Evolutionary conservation across 2,329 filamentous ascomycete species (phyloP), one percentile per base, ranked within the genome.

Genomic region (Mariannaea elegans): DNA sequence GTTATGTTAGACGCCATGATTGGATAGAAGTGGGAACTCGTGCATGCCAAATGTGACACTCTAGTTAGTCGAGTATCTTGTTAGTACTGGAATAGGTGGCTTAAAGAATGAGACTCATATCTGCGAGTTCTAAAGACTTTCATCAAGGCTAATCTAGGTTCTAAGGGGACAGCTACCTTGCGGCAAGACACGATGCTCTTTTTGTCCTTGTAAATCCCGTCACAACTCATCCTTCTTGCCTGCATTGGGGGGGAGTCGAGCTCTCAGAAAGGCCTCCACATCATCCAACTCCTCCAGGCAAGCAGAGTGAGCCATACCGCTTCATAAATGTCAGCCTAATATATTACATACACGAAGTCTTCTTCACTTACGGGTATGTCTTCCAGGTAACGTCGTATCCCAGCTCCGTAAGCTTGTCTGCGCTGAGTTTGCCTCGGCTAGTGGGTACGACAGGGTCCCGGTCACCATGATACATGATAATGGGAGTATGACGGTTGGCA

Each of bases 381-480:
- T 90, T 90, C 79, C 94, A 90, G 16, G 89, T 84, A 9, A 95
- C 90, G 49, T 90, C 82, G 73, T 89, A 90, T 0, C 92, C 92
- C 75, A 89, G 77, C 36, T 85, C 83, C 75, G 87, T 88, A 50
- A 98, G 78, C 59, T 83, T 74, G 38, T 92, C 83, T 3, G 84
- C 86, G 21, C 91, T 93, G 76, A 82, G 75, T 73, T 86, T 78
- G 13, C 92, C 94, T 76, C 91, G 90, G 56, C 84, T 78, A 41
- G 88, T 84, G 66, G 82, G 84, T 8, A 97, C 91, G 3, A 97
- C 80, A 13, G 83, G 83, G 75, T 99, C 94, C 1, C 78, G 78
- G 62, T 89, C 85, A n/a, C 95, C 95, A 70, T 98, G 95, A 12
- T 86, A 93, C 88, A 97, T 90, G 77, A 95, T 92, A 63, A 98